Conservation (phyloP, 495 filamentous ascomycete species). For the Durotheca rogersii region DNA sequence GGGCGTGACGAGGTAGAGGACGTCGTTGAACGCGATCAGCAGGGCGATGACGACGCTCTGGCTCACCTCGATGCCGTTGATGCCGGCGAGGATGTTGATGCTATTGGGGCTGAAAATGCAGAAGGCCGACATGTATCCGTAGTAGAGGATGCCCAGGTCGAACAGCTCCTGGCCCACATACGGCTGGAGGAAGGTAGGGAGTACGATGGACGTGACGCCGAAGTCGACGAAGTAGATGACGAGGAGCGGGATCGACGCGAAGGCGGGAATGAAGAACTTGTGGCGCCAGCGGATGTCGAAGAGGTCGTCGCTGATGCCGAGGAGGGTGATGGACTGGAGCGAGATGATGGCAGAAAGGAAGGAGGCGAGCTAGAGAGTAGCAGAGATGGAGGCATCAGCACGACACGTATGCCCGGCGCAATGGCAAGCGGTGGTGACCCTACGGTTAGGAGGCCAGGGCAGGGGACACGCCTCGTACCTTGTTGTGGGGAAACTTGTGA, state of each 20-base stretch:
- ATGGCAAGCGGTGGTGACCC: too few species aligned
- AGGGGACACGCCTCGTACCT: too few species aligned
- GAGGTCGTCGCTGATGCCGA: slow-evolving; percentile 92
- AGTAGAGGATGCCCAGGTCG: slow-evolving; percentile 88
- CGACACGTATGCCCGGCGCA: too few species aligned
- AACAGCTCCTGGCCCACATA: slow-evolving; percentile 80
- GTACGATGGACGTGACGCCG: slow-evolving; percentile 90
- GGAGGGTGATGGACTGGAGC: slow-evolving; percentile 81
- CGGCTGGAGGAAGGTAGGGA: slow-evolving; percentile 77
- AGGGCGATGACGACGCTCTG: slow-evolving; percentile 90
- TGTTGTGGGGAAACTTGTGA: slow-evolving; percentile 91
- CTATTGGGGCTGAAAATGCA: slow-evolving; percentile 96
- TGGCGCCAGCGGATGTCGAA: slow-evolving; percentile 99
- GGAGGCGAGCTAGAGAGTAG: slow-evolving; percentile 73
- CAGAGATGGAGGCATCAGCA: not conserved
- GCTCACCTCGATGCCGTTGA: slow-evolving; percentile 95
- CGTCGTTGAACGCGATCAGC: slow-evolving; percentile 81
- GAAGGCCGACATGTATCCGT: slow-evolving; percentile 91
- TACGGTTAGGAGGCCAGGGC: too few species aligned
- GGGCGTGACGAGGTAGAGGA: slow-evolving; percentile 72
- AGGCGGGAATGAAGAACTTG: slow-evolving; percentile 94
- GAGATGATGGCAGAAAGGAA: slow-evolving; percentile 93
- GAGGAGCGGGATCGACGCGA: slow-evolving; percentile 90
- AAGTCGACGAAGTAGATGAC: slow-evolving; percentile 97
- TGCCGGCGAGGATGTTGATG: slow-evolving; percentile 97